Evolutionary conservation across 2,329 filamentous ascomycete species (phyloP), one percentile per base, ranked within the genome.

Genomic region (Aspergillus brasiliensis): DNA sequence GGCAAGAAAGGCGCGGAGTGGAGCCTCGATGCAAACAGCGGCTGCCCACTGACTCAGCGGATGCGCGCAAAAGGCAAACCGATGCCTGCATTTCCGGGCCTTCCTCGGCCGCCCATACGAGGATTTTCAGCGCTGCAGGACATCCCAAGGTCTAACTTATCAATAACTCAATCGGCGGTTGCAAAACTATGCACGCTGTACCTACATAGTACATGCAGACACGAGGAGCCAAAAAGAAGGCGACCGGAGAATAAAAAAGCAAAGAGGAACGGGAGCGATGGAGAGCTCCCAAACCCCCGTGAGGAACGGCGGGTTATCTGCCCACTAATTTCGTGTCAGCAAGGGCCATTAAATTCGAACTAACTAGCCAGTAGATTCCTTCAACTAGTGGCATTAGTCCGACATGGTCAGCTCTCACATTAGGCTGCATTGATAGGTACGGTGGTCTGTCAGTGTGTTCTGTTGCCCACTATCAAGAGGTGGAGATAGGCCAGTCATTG

Each of bases 171-270:
- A 38, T 52, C 25, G 25, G 47, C 25, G 19, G 27, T 11, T 31
- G 27, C 6, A 13, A 15, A 25, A 28, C 38, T 42, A 42, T 46
- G 42, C 42, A 46, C 25, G 28, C 52, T 21, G 52, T 55, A 34
- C 52, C 52, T 44, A 55, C 52, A 55, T 55, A 31, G 28, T 46
- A 31, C 52, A 55, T 55, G 38, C 52, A 55, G 17, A 46, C 25
- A 46, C 38, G 38, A 42, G 15, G 28, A 53, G n/a, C 31, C 15
- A 17, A 21, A 17, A 19, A 54, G 8, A 54, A 19, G 25, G 21
- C 21, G 25, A 42, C 15, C 17, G 37, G n/a, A 42, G 51, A 42
- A 54, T 40, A 37, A 31, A 27, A 17, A 27, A 49, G 17, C 17
- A 27, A 48, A 48, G 44, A 21, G 23, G 19, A 19, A 23, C 44